These are phyloP conservation scores for Tetraselmis striata DNA, from an alignment of 139 green algal species.

Conservation along the genomic window DNA sequence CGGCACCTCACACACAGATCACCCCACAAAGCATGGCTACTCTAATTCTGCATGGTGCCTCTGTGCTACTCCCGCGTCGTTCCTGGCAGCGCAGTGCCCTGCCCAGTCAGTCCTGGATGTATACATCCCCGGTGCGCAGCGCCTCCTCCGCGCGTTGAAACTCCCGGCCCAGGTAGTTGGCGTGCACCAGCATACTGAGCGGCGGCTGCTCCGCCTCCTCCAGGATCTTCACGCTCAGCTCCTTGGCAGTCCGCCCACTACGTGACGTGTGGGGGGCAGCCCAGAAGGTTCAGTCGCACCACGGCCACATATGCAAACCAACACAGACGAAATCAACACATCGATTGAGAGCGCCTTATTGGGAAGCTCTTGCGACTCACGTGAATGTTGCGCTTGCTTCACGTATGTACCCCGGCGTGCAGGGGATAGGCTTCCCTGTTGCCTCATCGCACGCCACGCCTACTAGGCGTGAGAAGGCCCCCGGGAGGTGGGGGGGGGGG, in stretches of 20 bases:
- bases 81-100: no score
- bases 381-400: constrained; percentile 13
- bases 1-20: no score
- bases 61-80: no score
- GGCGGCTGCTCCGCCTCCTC: constrained; percentile 23
- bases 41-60: no score
- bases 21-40: no score
- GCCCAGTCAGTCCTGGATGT: constrained; percentile 61
- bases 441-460: constrained; percentile 50
- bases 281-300: no score
- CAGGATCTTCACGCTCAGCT: constrained; percentile 44
- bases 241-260: constrained; percentile 49
- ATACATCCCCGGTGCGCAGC: constrained; percentile 25
- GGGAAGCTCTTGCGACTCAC: not conserved
- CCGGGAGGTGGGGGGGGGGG: no score
- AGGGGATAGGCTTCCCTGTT: constrained; percentile 54
- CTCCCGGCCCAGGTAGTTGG: constrained; percentile 57
- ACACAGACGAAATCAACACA: no score
- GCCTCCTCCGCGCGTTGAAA: constrained; percentile 52
- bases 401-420: constrained; percentile 29
- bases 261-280: no score
- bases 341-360: no score
- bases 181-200: constrained; percentile 46
- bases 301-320: not conserved
- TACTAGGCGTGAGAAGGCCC: no score